Base-by-base conservation (phyloP, 805 yeast species). In the Candida silvicultrix region DNA sequence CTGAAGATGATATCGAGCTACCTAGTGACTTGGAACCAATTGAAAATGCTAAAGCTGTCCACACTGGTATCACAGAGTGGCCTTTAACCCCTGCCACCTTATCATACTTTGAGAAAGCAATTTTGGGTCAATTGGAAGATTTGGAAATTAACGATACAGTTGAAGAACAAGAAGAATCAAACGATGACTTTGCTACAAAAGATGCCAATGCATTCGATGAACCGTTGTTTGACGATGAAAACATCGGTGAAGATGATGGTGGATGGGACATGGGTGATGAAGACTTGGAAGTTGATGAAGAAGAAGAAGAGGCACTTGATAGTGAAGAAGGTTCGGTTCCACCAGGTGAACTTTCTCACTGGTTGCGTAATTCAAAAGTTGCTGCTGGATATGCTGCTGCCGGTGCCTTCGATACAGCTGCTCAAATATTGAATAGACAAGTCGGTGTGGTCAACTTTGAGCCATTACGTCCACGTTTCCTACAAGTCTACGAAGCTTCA, bases 371-470 rank as follows among this genome's bases (percentile, higher is more conserved):
- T 66, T 86, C 96, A 16, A 85, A 84, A 51, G 77, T 90, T 46
- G 89, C 97, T 5, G 97, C 96, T 28, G 89, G 88, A 23, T 87
- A 89, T 57, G 89, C 85, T 58, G 97, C 99, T 2, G 89, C 97
- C 2, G 99, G 99, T 57, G 86, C 95, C 5, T 92, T 92, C 63
- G 97, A 89, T 54, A 85, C 92, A 45, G 99, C 98, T 35, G 94
- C 97, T 36, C 95, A 89, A 58, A 78, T 95, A 61, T 76, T 94
- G 58, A 81, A 84, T 70, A 85, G 92, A 59, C 99, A 95, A 67
- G 73, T 83, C 40, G 99, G 97, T 57, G 78, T 88, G 43, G 83
- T 79, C 23, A 75, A 87, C 55, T 92, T 95, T 63, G 95, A 83
- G 59, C 98, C 98, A 14, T 75, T 94, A 56, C 81, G 92, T 68